Percentiles rank a stretch among this genome's conserved stretches.
Evolutionary conservation across 2,329 filamentous ascomycete genomes (phyloP).

Genomic region (Teratosphaeria zuluensis): DNA sequence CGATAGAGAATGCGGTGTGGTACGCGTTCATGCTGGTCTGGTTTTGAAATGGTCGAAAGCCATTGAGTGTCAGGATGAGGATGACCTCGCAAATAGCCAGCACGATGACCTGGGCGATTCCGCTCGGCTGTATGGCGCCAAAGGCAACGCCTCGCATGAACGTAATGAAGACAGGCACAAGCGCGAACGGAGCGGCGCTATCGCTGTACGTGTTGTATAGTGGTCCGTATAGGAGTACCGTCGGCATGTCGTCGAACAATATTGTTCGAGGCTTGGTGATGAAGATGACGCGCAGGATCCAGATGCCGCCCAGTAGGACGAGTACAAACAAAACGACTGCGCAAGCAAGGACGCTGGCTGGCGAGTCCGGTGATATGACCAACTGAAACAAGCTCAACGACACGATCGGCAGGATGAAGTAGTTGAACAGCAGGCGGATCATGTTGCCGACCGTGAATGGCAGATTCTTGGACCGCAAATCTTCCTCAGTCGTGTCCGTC

Average conservation of each 20-base stretch:
- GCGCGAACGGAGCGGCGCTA: slow-evolving; percentile 78
- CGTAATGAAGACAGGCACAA: slow-evolving; percentile 76
- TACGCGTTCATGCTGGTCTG: slow-evolving; percentile 97
- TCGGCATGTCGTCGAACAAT: slow-evolving; percentile 87
- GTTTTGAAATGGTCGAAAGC: slow-evolving; percentile 80
- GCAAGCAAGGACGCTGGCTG: slow-evolving; percentile 60
- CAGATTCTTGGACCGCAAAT: slow-evolving; percentile 81
- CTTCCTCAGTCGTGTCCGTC: slow-evolving; percentile 67
- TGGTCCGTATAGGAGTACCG: slow-evolving; percentile 79
- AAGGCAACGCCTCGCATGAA: slow-evolving; percentile 82
- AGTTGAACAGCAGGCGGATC: slow-evolving; percentile 82
- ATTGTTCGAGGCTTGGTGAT: slow-evolving; percentile 72
- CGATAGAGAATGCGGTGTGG: slow-evolving; percentile 70
- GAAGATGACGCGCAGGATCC: slow-evolving; percentile 73
- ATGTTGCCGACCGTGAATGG: slow-evolving; percentile 57
- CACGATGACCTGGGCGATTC: slow-evolving; percentile 84
- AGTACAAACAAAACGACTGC: slow-evolving; percentile 65
- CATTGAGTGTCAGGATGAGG: slow-evolving; percentile 73
- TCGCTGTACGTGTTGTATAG: slow-evolving; percentile 97
- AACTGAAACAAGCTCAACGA: slow-evolving; percentile 86
- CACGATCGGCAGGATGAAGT: slow-evolving; percentile 78
- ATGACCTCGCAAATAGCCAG: slow-evolving; percentile 92
- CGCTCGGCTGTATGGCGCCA: slow-evolving; percentile 83
- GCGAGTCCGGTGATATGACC: slow-evolving; percentile 60
- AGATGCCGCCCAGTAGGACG: slow-evolving; percentile 63